Conservation (phyloP, 176 grass and related monocot genomes). For the Ensete ventricosum region DNA sequence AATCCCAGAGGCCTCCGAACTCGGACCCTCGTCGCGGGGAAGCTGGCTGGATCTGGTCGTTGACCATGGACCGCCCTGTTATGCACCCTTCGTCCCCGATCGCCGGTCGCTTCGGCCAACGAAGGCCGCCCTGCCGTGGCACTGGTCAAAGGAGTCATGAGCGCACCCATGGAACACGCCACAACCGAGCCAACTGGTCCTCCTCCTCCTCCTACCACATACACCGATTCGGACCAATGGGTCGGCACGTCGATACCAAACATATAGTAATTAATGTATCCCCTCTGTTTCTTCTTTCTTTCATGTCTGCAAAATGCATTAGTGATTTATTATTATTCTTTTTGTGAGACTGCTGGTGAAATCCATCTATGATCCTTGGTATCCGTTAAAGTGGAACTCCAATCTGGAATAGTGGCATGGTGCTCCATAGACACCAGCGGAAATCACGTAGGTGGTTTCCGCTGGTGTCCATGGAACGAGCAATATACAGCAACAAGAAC, state of each 20-base stretch:
- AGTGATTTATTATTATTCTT: neutral
- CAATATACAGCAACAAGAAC: neutral
- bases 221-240: too few relatives aligned
- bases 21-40: neutral
- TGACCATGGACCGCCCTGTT: neutral
- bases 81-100: neutral
- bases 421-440: neutral
- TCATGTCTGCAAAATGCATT: too few relatives aligned
- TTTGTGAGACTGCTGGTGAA: neutral
- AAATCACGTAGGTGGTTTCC: neutral
- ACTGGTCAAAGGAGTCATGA: too few relatives aligned
- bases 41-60: neutral
- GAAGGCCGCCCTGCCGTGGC: too few relatives aligned
- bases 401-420: neutral
- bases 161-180: too few relatives aligned
- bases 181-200: too few relatives aligned
- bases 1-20: neutral
- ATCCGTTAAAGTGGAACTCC: neutral
- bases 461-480: neutral
- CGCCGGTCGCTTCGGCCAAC: too few relatives aligned
- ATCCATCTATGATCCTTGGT: neutral
- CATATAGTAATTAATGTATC: too few relatives aligned
- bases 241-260: too few relatives aligned
- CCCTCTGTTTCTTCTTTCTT: too few relatives aligned
- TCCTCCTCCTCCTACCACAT: too few relatives aligned